Base-by-base conservation (phyloP, 2,329 filamentous ascomycete genomes). In the Ceratocystis destructans region DNA sequence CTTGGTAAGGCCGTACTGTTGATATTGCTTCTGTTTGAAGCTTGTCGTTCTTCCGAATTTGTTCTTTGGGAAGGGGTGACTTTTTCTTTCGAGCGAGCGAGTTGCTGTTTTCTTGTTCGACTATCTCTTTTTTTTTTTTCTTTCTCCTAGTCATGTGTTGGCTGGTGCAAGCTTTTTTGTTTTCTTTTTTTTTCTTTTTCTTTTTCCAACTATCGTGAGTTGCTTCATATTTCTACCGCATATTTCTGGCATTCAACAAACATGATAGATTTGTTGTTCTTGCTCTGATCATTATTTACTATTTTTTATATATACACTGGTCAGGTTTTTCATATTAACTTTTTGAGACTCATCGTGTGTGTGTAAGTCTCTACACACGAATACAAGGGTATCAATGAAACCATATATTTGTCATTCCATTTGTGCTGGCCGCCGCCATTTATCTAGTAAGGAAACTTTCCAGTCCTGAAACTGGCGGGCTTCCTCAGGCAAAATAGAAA, bases 401-500 rank as follows among this genome's bases (percentile, higher is more conserved):
- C 3, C 10, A 53, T 28, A 28, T 28, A 28, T 5, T 5, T 5
- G 5, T 53, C 48, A n/a, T n/a, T 25, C 48, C 25, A n/a, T 59
- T n/a, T 59, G n/a, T 28, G 28, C 12, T 8, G 6, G 28, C 33
- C 67, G 37, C 31, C 55, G 44, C 67, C 81, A 86, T 68, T 80
- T 76, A 69, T 81, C 79, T 68, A 90, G 71, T 20, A 90, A 72
- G 1, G 85, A 86, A 4, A 90, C 84, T 31, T 80, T 79, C 87
- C 87, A 90, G n/a, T 80, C 82, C 71, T 82, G 79, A 70, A 88
- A 87, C 33, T 71, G 75, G 66, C 83, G 78, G 68, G 86, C 83
- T 7, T 76, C 76, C 0, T 70, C 72, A 1, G 87, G 87, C 7
- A 90, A 72, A 17, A 84, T 71, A 2, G 69, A 53, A 45, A 79